Percentiles rank a stretch among this genome's conserved stretches.
Conservation (phyloP, 2,329 filamentous ascomycete species). For the Colletotrichum phormii region DNA sequence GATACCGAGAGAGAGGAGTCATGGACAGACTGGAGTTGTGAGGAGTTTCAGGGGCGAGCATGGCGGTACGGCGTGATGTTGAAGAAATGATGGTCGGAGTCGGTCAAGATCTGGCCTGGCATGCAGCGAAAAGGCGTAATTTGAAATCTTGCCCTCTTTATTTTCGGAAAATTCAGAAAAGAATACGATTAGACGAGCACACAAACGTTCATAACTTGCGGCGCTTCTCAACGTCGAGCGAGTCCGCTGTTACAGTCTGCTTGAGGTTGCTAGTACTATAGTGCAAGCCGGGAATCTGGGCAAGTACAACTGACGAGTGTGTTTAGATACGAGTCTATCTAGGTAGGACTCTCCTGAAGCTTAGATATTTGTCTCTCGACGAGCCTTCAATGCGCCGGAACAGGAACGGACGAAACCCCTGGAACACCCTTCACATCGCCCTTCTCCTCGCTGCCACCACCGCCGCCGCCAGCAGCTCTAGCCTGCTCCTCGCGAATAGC, state of each 20-base stretch:
- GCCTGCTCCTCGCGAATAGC: constrained; percentile 70
- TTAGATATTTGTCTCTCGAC: background rate
- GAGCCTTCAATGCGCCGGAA: background rate
- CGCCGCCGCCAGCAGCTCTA: constrained; percentile 40
- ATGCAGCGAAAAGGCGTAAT: constrained; percentile 36
- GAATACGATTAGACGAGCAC: constrained; percentile 23
- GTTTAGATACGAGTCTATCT: background rate
- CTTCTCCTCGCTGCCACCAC: constrained; percentile 45
- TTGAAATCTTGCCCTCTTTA: constrained; percentile 33
- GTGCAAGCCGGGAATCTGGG: background rate
- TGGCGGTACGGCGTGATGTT: background rate
- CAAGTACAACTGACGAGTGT: background rate
- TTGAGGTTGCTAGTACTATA: background rate
- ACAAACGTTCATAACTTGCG: background rate
- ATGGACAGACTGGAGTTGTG: background rate
- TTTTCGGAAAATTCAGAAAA: constrained; percentile 18
- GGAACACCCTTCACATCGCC: background rate
- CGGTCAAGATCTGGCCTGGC: constrained; percentile 8
- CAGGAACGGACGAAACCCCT: background rate
- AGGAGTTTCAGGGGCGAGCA: background rate
- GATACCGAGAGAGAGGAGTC: background rate
- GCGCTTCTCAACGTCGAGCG: background rate
- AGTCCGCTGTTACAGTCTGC: background rate
- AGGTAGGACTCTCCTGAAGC: background rate
- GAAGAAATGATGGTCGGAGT: constrained; percentile 4